Percentiles rank a stretch among this genome's conserved stretches.
Evolutionary conservation across 2,329 filamentous ascomycete species (phyloP).

Genomic region (Sclerotinia sclerotiorum): DNA sequence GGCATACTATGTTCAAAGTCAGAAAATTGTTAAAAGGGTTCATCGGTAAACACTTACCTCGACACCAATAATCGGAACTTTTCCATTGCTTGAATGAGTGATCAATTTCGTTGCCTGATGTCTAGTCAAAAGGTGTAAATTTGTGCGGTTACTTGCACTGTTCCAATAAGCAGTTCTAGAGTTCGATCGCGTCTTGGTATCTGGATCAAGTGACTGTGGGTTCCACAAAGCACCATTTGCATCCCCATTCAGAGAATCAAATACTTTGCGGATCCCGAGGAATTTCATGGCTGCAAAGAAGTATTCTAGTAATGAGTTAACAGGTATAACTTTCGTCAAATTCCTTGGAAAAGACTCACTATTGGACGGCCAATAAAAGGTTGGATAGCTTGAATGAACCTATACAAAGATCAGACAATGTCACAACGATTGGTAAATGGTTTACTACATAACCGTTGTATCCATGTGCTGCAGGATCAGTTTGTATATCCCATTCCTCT

Average conservation of each 20-base stretch:
- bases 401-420: neutral
- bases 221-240: slow-evolving; percentile 20
- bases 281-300: slow-evolving; percentile 19
- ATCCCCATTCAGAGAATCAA: slow-evolving; percentile 17
- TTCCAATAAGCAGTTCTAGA: slow-evolving; percentile 20
- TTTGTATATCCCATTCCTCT: slow-evolving; percentile 17
- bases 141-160: slow-evolving; percentile 16
- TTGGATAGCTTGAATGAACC: slow-evolving; percentile 20
- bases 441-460: slow-evolving; percentile 7
- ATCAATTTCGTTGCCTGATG: slow-evolving; percentile 18
- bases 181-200: slow-evolving; percentile 18
- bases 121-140: slow-evolving; percentile 20
- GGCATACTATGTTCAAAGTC: slow-evolving; percentile 14
- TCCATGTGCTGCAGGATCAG: slow-evolving; percentile 16
- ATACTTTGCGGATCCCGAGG: slow-evolving; percentile 15
- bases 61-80: slow-evolving; percentile 1
- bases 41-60: slow-evolving; percentile 2
- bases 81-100: neutral
- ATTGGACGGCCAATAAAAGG: slow-evolving; percentile 15
- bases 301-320: slow-evolving; percentile 3
- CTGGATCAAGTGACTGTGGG: slow-evolving; percentile 16
- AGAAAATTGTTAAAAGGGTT: neutral
- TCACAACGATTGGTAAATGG: neutral
- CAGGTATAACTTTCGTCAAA: neutral
- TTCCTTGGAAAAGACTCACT: neutral